A percentile compares a stretch with the other conserved stretches of the same genome.
phyloP scores from a whole-genome alignment of 2,329 filamentous ascomycete genomes.

The Dactylellina haptotyla region DNA sequence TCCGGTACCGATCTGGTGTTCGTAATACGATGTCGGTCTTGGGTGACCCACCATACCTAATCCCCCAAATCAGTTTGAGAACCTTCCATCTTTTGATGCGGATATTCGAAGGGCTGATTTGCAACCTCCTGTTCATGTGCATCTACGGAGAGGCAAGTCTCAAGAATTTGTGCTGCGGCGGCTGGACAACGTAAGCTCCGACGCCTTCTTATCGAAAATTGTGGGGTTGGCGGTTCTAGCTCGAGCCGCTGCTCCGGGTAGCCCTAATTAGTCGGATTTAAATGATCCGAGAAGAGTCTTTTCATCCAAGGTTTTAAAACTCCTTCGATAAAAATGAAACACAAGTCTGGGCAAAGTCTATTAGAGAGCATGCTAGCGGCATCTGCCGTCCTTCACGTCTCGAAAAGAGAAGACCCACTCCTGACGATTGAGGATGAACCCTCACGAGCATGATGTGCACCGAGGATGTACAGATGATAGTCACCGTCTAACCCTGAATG shows the following conservation, averaged over 20 bases:
- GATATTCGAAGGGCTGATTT: too few species aligned
- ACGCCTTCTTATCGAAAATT: constrained; percentile 5
- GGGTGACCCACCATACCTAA: too few species aligned
- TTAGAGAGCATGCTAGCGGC: neutral
- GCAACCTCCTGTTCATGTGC: neutral
- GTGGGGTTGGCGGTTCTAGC: constrained; percentile 22
- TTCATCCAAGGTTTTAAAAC: constrained; percentile 33
- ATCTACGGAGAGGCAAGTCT: neutral
- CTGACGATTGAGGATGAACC: too few species aligned
- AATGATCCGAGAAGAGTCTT: constrained; percentile 38
- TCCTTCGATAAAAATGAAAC: constrained; percentile 31
- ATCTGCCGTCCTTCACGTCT: constrained; percentile 18
- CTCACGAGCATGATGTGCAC: too few species aligned
- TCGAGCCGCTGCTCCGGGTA: constrained; percentile 37
- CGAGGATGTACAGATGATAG: too few species aligned
- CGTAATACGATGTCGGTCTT: too few species aligned
- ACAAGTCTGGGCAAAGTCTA: too few species aligned
- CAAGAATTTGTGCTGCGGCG: constrained; percentile 18
- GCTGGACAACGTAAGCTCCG: constrained; percentile 35
- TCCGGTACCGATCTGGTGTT: constrained; percentile 6
- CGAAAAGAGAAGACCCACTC: neutral
- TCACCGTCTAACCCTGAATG: too few species aligned
- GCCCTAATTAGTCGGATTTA: constrained; percentile 32
- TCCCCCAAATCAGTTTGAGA: too few species aligned
- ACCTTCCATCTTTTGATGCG: too few species aligned